Evolutionary conservation across 169 alveolate species (phyloP).

Genomic region (Plasmodium cynomolgi): DNA sequence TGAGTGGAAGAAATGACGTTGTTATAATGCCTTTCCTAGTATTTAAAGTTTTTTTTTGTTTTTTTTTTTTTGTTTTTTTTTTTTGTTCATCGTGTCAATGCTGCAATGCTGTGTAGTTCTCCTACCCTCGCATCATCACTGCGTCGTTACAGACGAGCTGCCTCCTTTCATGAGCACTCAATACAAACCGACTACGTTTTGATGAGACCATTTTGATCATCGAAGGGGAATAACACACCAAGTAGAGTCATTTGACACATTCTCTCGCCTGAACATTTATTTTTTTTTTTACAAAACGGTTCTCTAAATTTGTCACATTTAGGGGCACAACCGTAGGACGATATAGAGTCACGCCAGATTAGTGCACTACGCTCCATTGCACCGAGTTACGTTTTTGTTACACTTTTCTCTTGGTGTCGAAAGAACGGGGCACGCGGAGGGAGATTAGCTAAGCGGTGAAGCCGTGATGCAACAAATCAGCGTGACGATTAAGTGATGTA

Average conservation of each 20-base stretch:
- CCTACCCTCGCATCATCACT: neutral
- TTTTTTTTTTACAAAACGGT: neutral
- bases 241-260: neutral
- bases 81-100: neutral
- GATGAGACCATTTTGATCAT: neutral
- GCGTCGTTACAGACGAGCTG: neutral
- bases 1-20: neutral
- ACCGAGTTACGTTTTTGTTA: neutral
- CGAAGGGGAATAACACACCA: neutral
- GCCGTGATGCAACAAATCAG: neutral
- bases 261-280: neutral
- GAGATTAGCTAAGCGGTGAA: neutral
- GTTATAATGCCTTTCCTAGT: neutral
- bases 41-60: neutral
- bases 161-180: neutral
- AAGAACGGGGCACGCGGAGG: neutral
- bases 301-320: neutral
- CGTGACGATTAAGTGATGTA: neutral
- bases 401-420: neutral
- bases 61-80: neutral
- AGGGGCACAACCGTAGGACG: neutral
- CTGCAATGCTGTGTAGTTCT: neutral
- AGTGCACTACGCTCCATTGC: neutral
- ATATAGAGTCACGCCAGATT: neutral
- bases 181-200: neutral